A percentile compares a stretch with the other conserved stretches of the same genome.
These are phyloP conservation scores for Sindora glabra DNA, from an alignment of 306 rosid genomes.

Conservation along the genomic window DNA sequence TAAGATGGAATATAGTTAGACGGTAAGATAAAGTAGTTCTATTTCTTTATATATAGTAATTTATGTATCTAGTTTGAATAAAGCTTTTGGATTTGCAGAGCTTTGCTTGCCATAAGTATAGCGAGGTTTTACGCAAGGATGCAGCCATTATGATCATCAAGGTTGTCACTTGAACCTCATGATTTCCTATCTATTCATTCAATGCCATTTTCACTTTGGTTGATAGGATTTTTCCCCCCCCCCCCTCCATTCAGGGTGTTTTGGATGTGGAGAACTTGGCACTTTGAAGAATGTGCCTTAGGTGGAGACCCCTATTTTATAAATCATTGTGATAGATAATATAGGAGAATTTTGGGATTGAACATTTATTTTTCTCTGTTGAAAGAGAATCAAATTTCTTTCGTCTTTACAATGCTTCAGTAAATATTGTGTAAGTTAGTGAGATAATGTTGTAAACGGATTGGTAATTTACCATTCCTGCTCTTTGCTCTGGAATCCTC, in stretches of 20 bases:
- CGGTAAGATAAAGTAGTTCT: background rate
- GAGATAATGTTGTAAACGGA: too few relatives aligned
- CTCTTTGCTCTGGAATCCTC: too few relatives aligned
- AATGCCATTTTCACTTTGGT: conserved; percentile 6
- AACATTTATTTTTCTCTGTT: too few relatives aligned
- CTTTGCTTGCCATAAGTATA: conserved; percentile 70
- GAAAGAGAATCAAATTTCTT: too few relatives aligned
- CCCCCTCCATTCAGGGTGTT: conserved; percentile 60
- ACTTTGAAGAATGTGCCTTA: background rate
- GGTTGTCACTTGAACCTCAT: conserved; percentile 35
- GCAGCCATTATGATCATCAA: conserved; percentile 75
- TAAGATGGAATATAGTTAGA: background rate
- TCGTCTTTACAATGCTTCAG: too few relatives aligned
- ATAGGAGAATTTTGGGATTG: too few relatives aligned
- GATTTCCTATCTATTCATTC: conserved; percentile 7
- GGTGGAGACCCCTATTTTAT: too few relatives aligned
- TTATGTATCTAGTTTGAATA: background rate
- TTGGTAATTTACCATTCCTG: too few relatives aligned
- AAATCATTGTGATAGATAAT: too few relatives aligned
- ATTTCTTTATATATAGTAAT: background rate
- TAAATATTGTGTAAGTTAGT: too few relatives aligned
- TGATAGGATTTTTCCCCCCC: conserved; percentile 22
- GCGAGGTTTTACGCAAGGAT: conserved; percentile 79
- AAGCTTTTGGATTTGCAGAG: conserved; percentile 40
- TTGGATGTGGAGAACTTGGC: conserved; percentile 50